Evolutionary conservation across 2,329 filamentous ascomycete species (phyloP), one percentile per base, ranked within the genome.

Genomic region (Paracoccidioides brasiliensis): DNA sequence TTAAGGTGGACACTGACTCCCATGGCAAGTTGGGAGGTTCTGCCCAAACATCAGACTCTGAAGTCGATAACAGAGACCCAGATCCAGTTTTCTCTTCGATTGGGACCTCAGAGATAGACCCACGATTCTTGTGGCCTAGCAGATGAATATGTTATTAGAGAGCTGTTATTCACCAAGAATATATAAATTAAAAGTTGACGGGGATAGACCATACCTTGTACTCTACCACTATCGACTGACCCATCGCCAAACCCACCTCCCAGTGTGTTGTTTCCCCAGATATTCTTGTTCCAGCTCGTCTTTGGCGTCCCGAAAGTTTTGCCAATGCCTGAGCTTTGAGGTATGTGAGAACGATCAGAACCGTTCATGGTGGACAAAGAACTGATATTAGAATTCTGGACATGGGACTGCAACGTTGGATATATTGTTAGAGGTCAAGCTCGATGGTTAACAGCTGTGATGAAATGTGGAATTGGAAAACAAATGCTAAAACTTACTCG

Each of bases 41-140:
- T 57, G 64, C 68, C 82, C 84, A 87, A 49, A 77, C 74, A 61
- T 87, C 84, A 15, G 80, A 80, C 64, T 88, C 84, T 8, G 85
- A 86, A 44, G 82, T 80, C 46, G 81, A 77, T 57, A 86, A 77
- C 42, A 90, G 74, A 57, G 84, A 85, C 58, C 82, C 78, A 5
- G 85, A 88, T 51, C 85, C 86, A 3, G 81, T 83, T 64, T 84
- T 81, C 55, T 74, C 77, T 61, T 80, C 78, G 42, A 76, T 69
- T 8, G 60, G 64, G 40, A 60, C 62, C 2, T 71, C 63, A 12
- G 57, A 38, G 9, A 61, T 60, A 55, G 63, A 61, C 59, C 66
- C 64, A 53, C 69, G 33, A 12, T 52, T 54, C 43, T 45, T 51
- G n/a, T 48, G 54, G 10, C 56, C 52, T 54, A n/a, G 22, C 40